Percentiles rank a stretch among this genome's conserved stretches.
phyloP scores from a whole-genome alignment of 129 eudicot genomes.

The Chrysanthemum lavandulifolium region DNA sequence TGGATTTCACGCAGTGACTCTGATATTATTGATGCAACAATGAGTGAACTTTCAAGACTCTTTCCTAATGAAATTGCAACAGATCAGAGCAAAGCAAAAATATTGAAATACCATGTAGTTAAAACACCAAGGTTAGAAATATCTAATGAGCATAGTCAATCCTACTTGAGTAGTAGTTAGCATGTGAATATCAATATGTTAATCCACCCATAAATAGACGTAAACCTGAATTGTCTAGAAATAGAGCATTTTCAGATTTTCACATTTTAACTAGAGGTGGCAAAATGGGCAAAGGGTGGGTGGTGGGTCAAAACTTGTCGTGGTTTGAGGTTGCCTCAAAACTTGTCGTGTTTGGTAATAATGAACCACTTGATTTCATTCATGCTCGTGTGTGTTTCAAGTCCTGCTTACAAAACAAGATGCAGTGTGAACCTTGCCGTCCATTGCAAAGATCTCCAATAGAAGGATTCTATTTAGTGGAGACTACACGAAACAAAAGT shows the following conservation, averaged over 20 bases:
- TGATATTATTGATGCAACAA: conserved; percentile 89
- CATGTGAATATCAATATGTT: not conserved
- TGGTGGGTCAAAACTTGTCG: no score
- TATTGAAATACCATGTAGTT: conserved; percentile 58
- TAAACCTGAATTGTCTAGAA: not conserved
- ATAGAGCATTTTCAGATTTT: not conserved
- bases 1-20: conserved; percentile 87
- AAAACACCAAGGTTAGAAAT: conserved; percentile 85
- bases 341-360: no score
- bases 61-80: conserved; percentile 95
- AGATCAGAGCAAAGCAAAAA: conserved; percentile 76
- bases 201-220: not conserved
- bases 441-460: conserved; percentile 80
- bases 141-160: not conserved
- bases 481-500: conserved; percentile 94
- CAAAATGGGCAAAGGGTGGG: not conserved
- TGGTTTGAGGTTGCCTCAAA: no score
- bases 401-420: conserved; percentile 97
- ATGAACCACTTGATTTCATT: not conserved
- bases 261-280: not conserved
- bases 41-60: conserved; percentile 91
- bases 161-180: not conserved
- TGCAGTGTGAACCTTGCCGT: conserved; percentile 95
- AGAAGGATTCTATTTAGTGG: conserved; percentile 89
- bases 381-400: conserved; percentile 30